Evolutionary conservation across 2,329 filamentous ascomycete genomes (phyloP).

Genomic region (Cladosporium phlei): DNA sequence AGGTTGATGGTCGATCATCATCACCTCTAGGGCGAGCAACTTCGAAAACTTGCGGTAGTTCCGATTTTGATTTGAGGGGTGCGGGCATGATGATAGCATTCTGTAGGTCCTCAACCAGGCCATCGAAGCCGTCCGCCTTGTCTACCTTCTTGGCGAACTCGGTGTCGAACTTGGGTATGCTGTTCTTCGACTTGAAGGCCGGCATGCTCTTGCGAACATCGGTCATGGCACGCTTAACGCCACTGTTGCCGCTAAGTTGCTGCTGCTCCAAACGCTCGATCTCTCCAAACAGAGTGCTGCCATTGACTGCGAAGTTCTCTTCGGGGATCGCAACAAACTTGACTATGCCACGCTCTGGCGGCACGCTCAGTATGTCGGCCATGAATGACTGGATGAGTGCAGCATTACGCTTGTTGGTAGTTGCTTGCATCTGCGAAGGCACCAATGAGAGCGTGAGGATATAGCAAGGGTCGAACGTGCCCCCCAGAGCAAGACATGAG

Average conservation of each 20-base stretch:
- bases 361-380: conserved; percentile 63
- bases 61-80: not conserved
- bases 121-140: conserved; percentile 1
- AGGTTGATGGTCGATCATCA: conserved; percentile 22
- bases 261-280: conserved; percentile 55
- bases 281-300: conserved; percentile 64
- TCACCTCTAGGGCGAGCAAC: conserved; percentile 20
- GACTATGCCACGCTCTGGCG: conserved; percentile 63
- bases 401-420: conserved; percentile 76
- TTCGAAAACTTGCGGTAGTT: conserved; percentile 22
- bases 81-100: not conserved
- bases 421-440: conserved; percentile 62
- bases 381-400: conserved; percentile 73
- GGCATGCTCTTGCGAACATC: conserved; percentile 26
- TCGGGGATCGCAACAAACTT: conserved; percentile 67
- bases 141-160: conserved; percentile 15
- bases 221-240: conserved; percentile 38
- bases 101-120: conserved; percentile 13
- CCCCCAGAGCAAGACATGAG: conserved; percentile 68
- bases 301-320: conserved; percentile 66
- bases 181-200: conserved; percentile 20
- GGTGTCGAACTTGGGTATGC: conserved; percentile 18
- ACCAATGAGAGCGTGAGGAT: conserved; percentile 69
- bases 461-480: conserved; percentile 74
- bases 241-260: conserved; percentile 36